phyloP scores from a whole-genome alignment of 2,329 filamentous ascomycete species.

The Cadophora gregata region DNA sequence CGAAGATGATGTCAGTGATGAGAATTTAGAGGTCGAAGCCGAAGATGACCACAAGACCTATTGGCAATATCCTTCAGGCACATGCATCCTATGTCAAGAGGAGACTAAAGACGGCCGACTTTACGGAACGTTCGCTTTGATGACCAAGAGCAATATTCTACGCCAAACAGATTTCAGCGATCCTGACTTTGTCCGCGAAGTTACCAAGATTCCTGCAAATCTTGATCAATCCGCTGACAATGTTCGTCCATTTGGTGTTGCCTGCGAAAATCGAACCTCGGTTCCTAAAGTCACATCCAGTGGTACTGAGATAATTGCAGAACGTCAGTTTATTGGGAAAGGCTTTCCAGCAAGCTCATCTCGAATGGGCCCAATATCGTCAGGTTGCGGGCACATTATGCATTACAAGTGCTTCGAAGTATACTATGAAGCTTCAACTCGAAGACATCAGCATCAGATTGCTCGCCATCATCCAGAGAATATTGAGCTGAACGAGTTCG shows the following conservation, averaged over 20 bases:
- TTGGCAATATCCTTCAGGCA: conserved; percentile 91
- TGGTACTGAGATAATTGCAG: conserved; percentile 73
- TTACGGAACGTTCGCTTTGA: conserved; percentile 91
- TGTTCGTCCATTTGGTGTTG: conserved; percentile 87
- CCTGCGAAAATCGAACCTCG: conserved; percentile 80
- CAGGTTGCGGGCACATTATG: conserved; percentile 98
- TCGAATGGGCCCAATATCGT: conserved; percentile 78
- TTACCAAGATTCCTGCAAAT: conserved; percentile 75
- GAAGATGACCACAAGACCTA: conserved; percentile 72
- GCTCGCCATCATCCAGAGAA: conserved; percentile 92
- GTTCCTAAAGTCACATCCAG: conserved; percentile 77
- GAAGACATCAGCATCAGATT: conserved; percentile 90
- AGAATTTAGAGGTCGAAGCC: conserved; percentile 62
- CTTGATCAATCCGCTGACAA: conserved; percentile 85
- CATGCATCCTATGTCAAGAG: conserved; percentile 96
- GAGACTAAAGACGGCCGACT: conserved; percentile 87
- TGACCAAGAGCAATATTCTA: conserved; percentile 85
- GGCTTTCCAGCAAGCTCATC: conserved; percentile 78
- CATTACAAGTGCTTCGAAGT: conserved; percentile 94
- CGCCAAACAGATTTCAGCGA: conserved; percentile 86
- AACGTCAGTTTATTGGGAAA: conserved; percentile 85
- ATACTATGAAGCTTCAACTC: conserved; percentile 82
- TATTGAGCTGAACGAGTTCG: conserved; percentile 81
- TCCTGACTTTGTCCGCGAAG: conserved; percentile 83
- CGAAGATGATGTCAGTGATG: conserved; percentile 77